Evolutionary conservation across 768 basidiomycete genomes (phyloP).

Genomic region (Leccinum olivaceopallidum): DNA sequence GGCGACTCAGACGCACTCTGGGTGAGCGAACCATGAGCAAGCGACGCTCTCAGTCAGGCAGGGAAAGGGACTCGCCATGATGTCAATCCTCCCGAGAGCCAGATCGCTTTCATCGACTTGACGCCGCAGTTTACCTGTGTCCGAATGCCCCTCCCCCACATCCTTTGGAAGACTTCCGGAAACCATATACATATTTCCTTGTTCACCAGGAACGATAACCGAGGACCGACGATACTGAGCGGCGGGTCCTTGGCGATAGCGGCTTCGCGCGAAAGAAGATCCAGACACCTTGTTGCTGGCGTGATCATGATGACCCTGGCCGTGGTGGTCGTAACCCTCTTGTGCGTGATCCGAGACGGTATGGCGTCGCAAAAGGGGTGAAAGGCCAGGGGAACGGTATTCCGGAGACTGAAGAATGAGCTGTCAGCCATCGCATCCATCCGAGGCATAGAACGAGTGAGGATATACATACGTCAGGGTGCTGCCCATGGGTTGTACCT

Average conservation of each 20-base stretch:
- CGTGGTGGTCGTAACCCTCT: neutral
- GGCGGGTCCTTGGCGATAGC: constrained; percentile 13
- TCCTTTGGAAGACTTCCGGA: constrained; percentile 8
- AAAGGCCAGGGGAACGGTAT: constrained; percentile 5
- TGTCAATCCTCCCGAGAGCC: constrained; percentile 46
- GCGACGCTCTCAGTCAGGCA: constrained; percentile 4
- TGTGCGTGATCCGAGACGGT: neutral
- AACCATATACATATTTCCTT: constrained; percentile 31
- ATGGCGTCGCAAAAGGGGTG: constrained; percentile 21
- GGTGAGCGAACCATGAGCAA: neutral
- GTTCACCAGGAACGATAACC: constrained; percentile 24
- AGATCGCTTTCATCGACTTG: constrained; percentile 20
- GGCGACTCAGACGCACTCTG: constrained; percentile 9
- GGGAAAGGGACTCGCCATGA: constrained; percentile 42
- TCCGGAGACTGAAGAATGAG: neutral
- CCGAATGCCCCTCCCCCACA: neutral
- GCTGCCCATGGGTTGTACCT: neutral
- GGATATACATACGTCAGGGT: constrained; percentile 4
- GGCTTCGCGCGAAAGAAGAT: constrained; percentile 24
- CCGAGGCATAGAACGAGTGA: neutral
- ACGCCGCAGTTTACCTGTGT: constrained; percentile 5
- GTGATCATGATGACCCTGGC: neutral
- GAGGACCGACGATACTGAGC: constrained; percentile 21
- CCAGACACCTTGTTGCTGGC: constrained; percentile 11
- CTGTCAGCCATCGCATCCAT: neutral